Conservation (phyloP, 164 flowering plant genomes). For the Dillenia turbinata region DNA sequence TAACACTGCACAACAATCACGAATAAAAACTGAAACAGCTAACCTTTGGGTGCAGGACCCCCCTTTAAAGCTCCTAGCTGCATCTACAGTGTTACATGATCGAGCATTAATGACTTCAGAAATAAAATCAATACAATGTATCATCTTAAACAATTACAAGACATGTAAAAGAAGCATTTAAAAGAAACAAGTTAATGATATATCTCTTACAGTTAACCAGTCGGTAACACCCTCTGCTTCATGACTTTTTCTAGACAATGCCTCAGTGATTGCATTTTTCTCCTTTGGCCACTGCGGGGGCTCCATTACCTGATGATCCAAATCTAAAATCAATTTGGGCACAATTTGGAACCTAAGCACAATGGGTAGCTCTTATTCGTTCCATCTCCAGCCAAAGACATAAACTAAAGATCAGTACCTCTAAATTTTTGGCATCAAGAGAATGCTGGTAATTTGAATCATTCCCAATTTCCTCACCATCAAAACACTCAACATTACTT, state of each 20-base stretch:
- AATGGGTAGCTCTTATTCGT: background rate
- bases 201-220: conserved; percentile 18
- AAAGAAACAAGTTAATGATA: conserved; percentile 1
- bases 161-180: background rate
- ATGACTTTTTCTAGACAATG: conserved; percentile 4
- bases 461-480: conserved; percentile 12
- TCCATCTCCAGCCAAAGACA: background rate
- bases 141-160: background rate
- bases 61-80: conserved; percentile 36
- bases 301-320: conserved; percentile 13
- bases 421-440: conserved; percentile 18
- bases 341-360: conserved; percentile 1
- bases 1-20: too few species aligned
- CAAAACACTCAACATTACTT: conserved; percentile 14
- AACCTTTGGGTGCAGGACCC: conserved; percentile 34
- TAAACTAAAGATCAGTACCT: conserved; percentile 24
- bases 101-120: background rate
- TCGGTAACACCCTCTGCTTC: conserved; percentile 8
- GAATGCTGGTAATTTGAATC: conserved; percentile 10
- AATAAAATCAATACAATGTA: conserved; percentile 2
- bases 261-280: conserved; percentile 5
- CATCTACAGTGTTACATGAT: conserved; percentile 6
- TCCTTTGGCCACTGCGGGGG: conserved; percentile 8
- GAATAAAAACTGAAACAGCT: conserved; percentile 6
- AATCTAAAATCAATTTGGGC: background rate